Percentiles rank a stretch among this genome's conserved stretches.
Conservation (phyloP, 192 early-diverging fungal species). For the Piromyces finnis region DNA sequence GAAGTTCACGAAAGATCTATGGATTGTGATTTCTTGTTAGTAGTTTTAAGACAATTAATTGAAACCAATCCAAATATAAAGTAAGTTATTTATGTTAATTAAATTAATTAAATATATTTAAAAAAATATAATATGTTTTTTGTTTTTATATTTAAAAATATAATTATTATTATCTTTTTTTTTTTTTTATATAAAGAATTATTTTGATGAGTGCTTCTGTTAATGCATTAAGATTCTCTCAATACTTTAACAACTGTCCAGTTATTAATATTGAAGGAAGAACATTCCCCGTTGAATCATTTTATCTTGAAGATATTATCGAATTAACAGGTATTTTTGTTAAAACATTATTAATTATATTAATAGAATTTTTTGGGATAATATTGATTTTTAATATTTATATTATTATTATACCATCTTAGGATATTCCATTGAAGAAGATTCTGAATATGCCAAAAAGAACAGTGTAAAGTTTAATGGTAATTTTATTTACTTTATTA, state of each 20-base stretch:
- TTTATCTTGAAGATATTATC: slow-evolving; percentile 49
- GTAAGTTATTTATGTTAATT: no score
- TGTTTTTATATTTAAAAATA: no score
- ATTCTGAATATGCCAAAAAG: slow-evolving; percentile 16
- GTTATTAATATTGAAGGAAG: slow-evolving; percentile 24
- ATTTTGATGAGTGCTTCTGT: slow-evolving; percentile 62
- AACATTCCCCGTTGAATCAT: slow-evolving; percentile 25
- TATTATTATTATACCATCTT: no score
- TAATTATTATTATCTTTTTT: no score
- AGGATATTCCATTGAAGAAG: slow-evolving; percentile 31
- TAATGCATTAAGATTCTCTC: slow-evolving; percentile 26
- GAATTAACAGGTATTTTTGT: slow-evolving; percentile 18
- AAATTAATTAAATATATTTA: no score
- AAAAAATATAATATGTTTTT: no score
- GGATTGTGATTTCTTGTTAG: slow-evolving; percentile 60
- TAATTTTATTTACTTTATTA: no score
- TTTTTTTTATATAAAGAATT: slow-evolving; percentile 5
- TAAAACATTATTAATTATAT: no score
- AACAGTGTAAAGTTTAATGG: neutral
- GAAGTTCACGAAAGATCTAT: slow-evolving; percentile 62
- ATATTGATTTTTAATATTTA: no score
- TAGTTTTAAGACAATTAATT: slow-evolving; percentile 35
- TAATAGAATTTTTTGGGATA: no score
- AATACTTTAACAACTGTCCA: slow-evolving; percentile 23
- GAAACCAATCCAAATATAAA: no score